Percentiles rank a stretch among this genome's conserved stretches.
Evolutionary conservation across 208 protist genomes (phyloP).

Genomic region (Leishmania martiniquensis): DNA sequence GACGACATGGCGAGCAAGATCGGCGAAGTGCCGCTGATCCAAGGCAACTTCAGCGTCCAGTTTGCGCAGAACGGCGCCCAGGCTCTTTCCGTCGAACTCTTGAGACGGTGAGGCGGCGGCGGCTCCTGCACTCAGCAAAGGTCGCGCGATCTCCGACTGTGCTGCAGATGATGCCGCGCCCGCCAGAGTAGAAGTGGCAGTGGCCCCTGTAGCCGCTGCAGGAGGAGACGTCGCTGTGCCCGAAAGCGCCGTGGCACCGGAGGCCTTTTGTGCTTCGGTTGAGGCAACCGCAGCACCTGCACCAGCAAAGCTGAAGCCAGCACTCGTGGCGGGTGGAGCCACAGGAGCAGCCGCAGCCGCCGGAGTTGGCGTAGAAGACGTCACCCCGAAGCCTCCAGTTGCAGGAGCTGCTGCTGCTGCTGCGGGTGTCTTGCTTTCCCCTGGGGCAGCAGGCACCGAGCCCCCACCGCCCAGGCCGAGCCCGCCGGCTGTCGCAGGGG

Average conservation of each 20-base stretch:
- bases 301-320: constrained; percentile 26
- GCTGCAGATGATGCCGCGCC: not conserved
- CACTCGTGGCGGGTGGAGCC: not conserved
- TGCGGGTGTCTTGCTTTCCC: no score
- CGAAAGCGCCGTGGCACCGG: not conserved
- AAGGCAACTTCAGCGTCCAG: constrained; percentile 55
- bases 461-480: no score
- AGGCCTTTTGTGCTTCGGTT: constrained; percentile 17
- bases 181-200: not conserved
- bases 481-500: not conserved
- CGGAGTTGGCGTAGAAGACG: constrained; percentile 2
- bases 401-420: not conserved
- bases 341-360: constrained; percentile 5
- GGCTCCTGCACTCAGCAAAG: not conserved
- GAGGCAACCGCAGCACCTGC: constrained; percentile 9
- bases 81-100: constrained; percentile 60
- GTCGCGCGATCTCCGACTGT: not conserved
- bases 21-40: constrained; percentile 58
- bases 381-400: constrained; percentile 3
- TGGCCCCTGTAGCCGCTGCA: constrained; percentile 22
- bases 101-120: constrained; percentile 35
- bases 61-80: constrained; percentile 51
- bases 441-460: no score
- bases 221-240: constrained; percentile 4
- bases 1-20: constrained; percentile 59